A percentile compares a stretch with the other conserved stretches of the same genome.
These are phyloP conservation scores for Trypethelium eluteriae DNA, from an alignment of 495 filamentous ascomycete genomes.

Conservation along the genomic window DNA sequence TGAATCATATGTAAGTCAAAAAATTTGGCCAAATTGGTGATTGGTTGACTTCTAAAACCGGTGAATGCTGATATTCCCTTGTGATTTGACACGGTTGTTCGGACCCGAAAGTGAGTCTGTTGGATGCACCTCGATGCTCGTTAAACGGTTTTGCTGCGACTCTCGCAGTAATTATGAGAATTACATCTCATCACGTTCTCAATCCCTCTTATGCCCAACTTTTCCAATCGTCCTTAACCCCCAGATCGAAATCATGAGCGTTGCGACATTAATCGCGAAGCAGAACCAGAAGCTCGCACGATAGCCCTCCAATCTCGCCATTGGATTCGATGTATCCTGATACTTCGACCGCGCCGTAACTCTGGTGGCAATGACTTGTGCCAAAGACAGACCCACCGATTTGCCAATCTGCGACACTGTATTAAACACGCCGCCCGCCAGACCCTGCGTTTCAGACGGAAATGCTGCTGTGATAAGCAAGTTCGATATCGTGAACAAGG, in stretches of 20 bases:
- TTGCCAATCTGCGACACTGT: constrained; percentile 55
- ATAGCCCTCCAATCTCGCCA: constrained; percentile 51
- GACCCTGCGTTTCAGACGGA: constrained; percentile 48
- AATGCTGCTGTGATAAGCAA: constrained; percentile 55
- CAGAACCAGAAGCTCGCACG: constrained; percentile 53
- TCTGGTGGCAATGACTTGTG: constrained; percentile 47
- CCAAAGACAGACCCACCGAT: constrained; percentile 49
- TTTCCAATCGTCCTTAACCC: constrained; percentile 48
- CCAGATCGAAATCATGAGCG: constrained; percentile 38
- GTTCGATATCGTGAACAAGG: constrained; percentile 55
- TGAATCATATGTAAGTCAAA: no score
- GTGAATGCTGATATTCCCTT: no score
- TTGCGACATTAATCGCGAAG: constrained; percentile 44
- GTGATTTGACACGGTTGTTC: background rate
- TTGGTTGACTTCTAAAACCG: no score
- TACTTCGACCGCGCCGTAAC: constrained; percentile 38
- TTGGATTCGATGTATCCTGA: constrained; percentile 29
- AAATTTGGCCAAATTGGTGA: no score
- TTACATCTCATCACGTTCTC: background rate
- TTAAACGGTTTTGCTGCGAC: background rate
- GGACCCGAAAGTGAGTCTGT: background rate
- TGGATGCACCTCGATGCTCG: background rate
- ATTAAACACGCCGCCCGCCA: constrained; percentile 60
- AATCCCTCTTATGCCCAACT: constrained; percentile 49
- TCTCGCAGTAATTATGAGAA: no score